Conservation (phyloP, 2,329 filamentous ascomycete species). For the Fusarium tricinctum region DNA sequence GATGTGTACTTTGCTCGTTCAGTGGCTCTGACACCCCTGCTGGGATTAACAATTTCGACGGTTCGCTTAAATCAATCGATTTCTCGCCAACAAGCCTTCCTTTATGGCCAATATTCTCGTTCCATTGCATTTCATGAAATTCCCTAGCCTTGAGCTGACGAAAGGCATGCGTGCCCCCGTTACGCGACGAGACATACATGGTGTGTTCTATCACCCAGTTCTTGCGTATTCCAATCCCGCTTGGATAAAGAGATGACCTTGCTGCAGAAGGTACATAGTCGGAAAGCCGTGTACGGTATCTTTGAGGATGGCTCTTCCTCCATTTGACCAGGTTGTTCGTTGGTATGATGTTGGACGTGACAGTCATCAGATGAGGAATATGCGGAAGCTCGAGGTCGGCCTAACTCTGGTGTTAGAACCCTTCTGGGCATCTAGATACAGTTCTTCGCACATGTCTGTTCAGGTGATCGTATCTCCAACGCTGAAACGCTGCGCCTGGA, state of each 20-base stretch:
- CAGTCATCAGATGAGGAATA: constrained; percentile 62
- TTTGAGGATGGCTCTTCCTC: constrained; percentile 55
- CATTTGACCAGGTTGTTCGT: constrained; percentile 56
- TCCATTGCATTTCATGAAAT: constrained; percentile 60
- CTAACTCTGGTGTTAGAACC: constrained; percentile 47
- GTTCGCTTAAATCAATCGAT: constrained; percentile 37
- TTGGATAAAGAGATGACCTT: constrained; percentile 31
- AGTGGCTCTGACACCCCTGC: not conserved
- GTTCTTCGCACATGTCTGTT: constrained; percentile 57
- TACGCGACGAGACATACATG: constrained; percentile 58
- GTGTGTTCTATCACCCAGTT: constrained; percentile 61
- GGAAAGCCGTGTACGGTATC: constrained; percentile 59
- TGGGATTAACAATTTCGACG: constrained; percentile 8
- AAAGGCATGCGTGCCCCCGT: constrained; percentile 56
- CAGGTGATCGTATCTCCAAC: constrained; percentile 62
- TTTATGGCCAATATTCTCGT: constrained; percentile 42
- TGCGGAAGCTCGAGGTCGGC: constrained; percentile 61
- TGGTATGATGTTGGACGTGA: constrained; percentile 58
- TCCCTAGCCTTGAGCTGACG: constrained; percentile 56
- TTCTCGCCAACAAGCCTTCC: constrained; percentile 56
- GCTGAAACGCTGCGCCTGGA: constrained; percentile 61
- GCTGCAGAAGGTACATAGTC: constrained; percentile 51
- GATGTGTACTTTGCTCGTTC: constrained; percentile 1
- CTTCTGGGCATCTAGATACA: not conserved
- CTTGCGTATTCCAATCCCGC: constrained; percentile 55